Evolutionary conservation across 192 early-diverging fungal species (phyloP).

Genomic region (Rhizophagus clarus): DNA sequence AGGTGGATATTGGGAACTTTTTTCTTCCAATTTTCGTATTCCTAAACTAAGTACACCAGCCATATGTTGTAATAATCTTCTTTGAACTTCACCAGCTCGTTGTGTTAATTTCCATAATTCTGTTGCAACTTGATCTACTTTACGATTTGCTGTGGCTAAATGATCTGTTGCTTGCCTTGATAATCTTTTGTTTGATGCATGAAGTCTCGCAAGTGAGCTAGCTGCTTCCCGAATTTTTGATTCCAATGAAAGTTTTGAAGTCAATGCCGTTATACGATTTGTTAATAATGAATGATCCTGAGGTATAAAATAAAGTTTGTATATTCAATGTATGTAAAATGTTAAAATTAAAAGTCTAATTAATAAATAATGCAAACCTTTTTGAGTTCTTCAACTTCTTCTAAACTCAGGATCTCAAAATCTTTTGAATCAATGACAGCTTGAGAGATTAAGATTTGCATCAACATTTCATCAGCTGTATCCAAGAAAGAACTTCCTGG

Average conservation of each 20-base stretch:
- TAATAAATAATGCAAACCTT: conserved; percentile 39
- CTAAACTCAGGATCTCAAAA: conserved; percentile 53
- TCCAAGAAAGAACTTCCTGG: conserved; percentile 17
- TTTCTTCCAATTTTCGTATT: conserved; percentile 47
- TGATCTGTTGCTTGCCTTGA: conserved; percentile 55
- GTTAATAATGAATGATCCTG: conserved; percentile 57
- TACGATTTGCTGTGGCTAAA: conserved; percentile 50
- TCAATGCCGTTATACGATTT: conserved; percentile 47
- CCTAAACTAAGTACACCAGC: conserved; percentile 54
- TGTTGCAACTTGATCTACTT: conserved; percentile 53
- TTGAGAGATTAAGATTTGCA: conserved; percentile 54
- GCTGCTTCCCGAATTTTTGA: conserved; percentile 63
- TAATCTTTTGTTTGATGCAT: conserved; percentile 54
- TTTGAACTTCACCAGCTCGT: conserved; percentile 46
- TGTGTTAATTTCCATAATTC: conserved; percentile 53
- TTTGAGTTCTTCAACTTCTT: conserved; percentile 57
- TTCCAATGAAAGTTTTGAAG: conserved; percentile 53
- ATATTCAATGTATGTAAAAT: neutral
- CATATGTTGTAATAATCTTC: conserved; percentile 55
- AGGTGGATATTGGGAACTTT: conserved; percentile 2
- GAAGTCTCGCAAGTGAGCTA: conserved; percentile 52
- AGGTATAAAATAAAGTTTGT: neutral
- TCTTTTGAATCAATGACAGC: conserved; percentile 57
- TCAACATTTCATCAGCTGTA: conserved; percentile 43
- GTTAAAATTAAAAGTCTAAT: neutral